Conservation (phyloP, 1,284 basidiomycete genomes). For the Trametes hirsuta region DNA sequence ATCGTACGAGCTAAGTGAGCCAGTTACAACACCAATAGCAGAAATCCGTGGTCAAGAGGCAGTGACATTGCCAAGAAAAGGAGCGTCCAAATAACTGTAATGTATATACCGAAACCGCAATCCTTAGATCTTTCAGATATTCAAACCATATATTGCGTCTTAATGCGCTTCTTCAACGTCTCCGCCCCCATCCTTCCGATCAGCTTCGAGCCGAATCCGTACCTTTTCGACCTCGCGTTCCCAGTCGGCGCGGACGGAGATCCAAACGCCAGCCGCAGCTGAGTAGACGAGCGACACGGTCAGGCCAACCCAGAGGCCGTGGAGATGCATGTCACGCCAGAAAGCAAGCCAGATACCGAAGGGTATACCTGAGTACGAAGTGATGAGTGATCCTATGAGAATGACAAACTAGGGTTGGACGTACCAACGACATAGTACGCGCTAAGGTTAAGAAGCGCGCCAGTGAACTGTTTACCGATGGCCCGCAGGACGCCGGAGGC, state of each 20-base stretch:
- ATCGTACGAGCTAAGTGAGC: too few species aligned
- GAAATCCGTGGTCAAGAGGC: too few species aligned
- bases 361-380: constrained; percentile 50
- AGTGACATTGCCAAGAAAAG: too few species aligned
- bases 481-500: constrained; percentile 79
- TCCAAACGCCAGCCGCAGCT: constrained; percentile 48
- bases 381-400: neutral
- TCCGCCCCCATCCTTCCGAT: constrained; percentile 5
- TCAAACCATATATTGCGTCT: too few species aligned
- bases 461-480: constrained; percentile 73
- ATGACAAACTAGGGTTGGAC: neutral
- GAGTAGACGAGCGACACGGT: constrained; percentile 62
- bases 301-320: constrained; percentile 71
- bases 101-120: too few species aligned
- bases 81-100: too few species aligned
- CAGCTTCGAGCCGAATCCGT: constrained; percentile 46
- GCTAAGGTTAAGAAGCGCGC: constrained; percentile 68
- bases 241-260: constrained; percentile 67
- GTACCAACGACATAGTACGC: constrained; percentile 67
- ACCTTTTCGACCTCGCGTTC: constrained; percentile 63
- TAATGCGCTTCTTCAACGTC: constrained; percentile 6
- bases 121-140: too few species aligned
- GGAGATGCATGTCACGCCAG: constrained; percentile 49
- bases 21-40: too few species aligned
- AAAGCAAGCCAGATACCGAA: constrained; percentile 70